Evolutionary conservation across 192 early-diverging fungal species (phyloP).

Genomic region (Rhizophagus clarus): DNA sequence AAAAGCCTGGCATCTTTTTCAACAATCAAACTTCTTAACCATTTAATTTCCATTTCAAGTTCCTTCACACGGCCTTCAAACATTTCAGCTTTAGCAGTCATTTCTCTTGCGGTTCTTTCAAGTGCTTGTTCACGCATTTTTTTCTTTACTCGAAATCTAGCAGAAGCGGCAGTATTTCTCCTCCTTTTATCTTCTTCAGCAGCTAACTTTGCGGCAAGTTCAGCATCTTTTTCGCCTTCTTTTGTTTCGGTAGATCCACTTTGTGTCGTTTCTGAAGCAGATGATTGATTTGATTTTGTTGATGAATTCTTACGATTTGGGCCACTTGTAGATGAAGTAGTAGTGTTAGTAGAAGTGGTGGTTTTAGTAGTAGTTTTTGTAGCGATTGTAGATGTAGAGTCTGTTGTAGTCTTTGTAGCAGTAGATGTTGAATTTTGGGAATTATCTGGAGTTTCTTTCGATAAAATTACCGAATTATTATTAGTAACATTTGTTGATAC

Average conservation of each 20-base stretch:
- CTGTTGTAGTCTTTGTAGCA: neutral
- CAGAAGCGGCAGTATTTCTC: slow-evolving; percentile 94
- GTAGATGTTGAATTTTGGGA: neutral
- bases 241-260: neutral
- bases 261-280: neutral
- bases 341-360: neutral
- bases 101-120: slow-evolving; percentile 78
- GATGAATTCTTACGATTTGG: slow-evolving; percentile 1
- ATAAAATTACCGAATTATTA: neutral
- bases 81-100: slow-evolving; percentile 72
- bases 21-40: slow-evolving; percentile 81
- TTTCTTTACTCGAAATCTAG: slow-evolving; percentile 94
- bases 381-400: neutral
- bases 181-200: slow-evolving; percentile 87
- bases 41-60: slow-evolving; percentile 91
- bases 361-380: neutral
- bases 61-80: slow-evolving; percentile 82
- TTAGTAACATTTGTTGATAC: neutral
- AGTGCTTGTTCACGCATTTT: slow-evolving; percentile 88
- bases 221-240: slow-evolving; percentile 20
- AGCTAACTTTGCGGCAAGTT: slow-evolving; percentile 34
- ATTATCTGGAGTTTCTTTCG: neutral
- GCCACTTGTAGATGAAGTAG: neutral
- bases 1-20: slow-evolving; percentile 63
- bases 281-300: neutral